Evolutionary conservation across 345 rosid species (phyloP).

Genomic region (Xanthoceras sorbifolium): DNA sequence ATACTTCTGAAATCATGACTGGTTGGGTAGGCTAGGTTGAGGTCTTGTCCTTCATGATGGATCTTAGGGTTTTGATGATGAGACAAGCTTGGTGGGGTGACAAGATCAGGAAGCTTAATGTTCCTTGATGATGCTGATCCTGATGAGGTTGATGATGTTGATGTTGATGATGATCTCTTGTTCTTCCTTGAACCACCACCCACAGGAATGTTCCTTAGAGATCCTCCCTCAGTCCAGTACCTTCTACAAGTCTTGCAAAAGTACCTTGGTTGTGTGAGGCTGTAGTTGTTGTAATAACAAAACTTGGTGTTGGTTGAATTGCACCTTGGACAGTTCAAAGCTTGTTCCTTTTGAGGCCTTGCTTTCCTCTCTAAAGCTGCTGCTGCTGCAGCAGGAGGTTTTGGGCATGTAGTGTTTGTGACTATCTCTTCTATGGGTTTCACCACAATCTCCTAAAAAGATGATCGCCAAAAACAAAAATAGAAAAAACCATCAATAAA

Average conservation of each 20-base stretch:
- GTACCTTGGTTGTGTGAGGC: conserved; percentile 95
- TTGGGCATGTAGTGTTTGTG: conserved; percentile 53
- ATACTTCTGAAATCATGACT: conserved; percentile 54
- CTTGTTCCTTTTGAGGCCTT: conserved; percentile 81
- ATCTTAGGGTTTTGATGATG: conserved; percentile 61
- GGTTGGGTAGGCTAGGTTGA: conserved; percentile 64
- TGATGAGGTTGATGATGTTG: conserved; percentile 32
- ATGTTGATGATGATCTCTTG: conserved; percentile 67
- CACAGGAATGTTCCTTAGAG: conserved; percentile 91
- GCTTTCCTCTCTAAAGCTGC: conserved; percentile 57
- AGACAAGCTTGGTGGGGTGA: conserved; percentile 43
- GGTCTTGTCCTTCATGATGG: conserved; percentile 68
- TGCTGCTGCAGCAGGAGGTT: conserved; percentile 34
- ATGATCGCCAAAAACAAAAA: neutral
- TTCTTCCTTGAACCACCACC: conserved; percentile 99
- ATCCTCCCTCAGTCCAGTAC: conserved; percentile 99
- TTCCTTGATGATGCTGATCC: conserved; percentile 40
- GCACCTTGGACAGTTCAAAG: conserved; percentile 95
- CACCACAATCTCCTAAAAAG: conserved; percentile 76
- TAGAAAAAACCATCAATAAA: conserved; percentile 11
- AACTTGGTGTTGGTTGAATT: conserved; percentile 94
- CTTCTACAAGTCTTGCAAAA: conserved; percentile 96
- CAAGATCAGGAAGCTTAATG: conserved; percentile 65
- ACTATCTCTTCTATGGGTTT: conserved; percentile 87
- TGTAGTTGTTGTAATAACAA: conserved; percentile 98